Evolutionary conservation across 2,329 filamentous ascomycete species (phyloP), one percentile per base, ranked within the genome.

Genomic region (Knufia fluminis): DNA sequence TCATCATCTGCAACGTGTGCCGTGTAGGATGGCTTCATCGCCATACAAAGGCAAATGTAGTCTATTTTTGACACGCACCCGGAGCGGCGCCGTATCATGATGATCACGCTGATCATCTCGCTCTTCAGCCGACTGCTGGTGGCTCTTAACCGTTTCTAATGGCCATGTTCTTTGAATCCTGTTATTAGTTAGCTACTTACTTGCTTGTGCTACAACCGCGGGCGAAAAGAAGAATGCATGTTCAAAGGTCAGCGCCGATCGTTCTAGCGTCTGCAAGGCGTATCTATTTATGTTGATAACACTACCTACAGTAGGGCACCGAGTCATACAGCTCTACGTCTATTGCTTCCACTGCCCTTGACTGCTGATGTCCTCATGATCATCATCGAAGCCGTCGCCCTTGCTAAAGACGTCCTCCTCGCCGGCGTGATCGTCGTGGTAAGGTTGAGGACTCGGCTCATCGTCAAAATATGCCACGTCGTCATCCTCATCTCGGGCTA

Each of bases 341-440:
- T 41, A 41, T 41, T 14, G 20, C 33, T 48, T 53, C 44, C 51
- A 57, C 45, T 54, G 51, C 35, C 56, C 54, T 60, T 72, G 69
- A 28, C 73, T 59, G 26, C 63, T 63, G 55, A 68, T 71, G 16
- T 63, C 59, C 46, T 71, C 68, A 36, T 58, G 57, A 26, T 58
- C 59, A 32, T 63, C 56, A 32, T 54, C 57, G 16, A 32, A 55
- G 16, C 56, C 61, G 49, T 64, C 62, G 17, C 61, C 62, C 36
- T 57, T 55, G 14, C 54, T 50, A 54, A 72, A 71, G 38, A 70
- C 64, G 57, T 74, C 69, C 47, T 74, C 73, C 58, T 74, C 74
- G 17, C 70, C 72, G 54, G 75, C 77, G 24, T 76, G 73, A 48
- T 77, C 73, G 52, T 72, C 69, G 71, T 80, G 68, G 61, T 59